Evolutionary conservation across 1,139 yeast genomes (phyloP).

Genomic region (Zygosaccharomyces pseudobailii): DNA sequence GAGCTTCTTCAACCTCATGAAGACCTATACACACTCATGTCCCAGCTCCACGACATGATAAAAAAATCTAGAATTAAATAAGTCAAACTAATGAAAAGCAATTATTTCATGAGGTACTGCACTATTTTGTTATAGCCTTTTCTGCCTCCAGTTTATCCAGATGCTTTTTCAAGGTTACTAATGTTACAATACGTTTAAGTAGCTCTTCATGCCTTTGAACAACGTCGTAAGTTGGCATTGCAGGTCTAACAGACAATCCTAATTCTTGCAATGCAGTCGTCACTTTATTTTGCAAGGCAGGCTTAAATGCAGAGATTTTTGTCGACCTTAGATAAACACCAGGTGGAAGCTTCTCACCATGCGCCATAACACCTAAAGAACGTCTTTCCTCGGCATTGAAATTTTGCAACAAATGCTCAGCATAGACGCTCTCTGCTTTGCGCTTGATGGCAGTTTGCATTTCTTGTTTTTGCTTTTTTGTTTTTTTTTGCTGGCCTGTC

Average conservation of each 20-base stretch:
- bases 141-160: slow-evolving; percentile 85
- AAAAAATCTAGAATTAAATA: not conserved
- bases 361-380: slow-evolving; percentile 79
- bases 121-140: slow-evolving; percentile 49
- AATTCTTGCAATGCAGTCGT: slow-evolving; percentile 68
- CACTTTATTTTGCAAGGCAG: slow-evolving; percentile 73
- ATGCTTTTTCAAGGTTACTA: slow-evolving; percentile 81
- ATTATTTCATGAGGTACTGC: no score
- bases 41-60: not conserved
- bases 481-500: slow-evolving; percentile 22
- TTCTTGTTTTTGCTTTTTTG: slow-evolving; percentile 35
- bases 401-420: slow-evolving; percentile 42
- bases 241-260: slow-evolving; percentile 72
- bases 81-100: no score
- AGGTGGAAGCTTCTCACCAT: slow-evolving; percentile 64
- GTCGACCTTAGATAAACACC: slow-evolving; percentile 71
- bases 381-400: slow-evolving; percentile 77
- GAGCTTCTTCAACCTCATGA: not conserved
- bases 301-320: slow-evolving; percentile 55
- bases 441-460: slow-evolving; percentile 31
- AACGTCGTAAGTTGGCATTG: slow-evolving; percentile 82
- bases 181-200: slow-evolving; percentile 62
- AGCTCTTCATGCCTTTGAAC: slow-evolving; percentile 76
- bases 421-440: slow-evolving; percentile 32
- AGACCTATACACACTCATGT: slow-evolving; percentile 1